phyloP scores from a whole-genome alignment of 139 green algal genomes.

The Coccomyxa sp. region DNA sequence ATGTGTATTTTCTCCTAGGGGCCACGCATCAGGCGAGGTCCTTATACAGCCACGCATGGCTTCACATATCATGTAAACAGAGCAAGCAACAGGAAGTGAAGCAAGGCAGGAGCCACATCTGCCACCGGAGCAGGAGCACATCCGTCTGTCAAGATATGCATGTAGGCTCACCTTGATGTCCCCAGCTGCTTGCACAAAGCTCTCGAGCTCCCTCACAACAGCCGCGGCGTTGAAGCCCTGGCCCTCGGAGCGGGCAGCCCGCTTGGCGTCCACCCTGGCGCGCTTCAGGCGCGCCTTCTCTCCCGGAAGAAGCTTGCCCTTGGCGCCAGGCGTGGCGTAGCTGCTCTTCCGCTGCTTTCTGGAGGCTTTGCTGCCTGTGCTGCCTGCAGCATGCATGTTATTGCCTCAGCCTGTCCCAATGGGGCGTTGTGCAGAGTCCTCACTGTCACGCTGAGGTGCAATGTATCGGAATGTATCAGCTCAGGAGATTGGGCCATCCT shows the following conservation, averaged over 20 bases:
- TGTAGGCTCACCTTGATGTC: conserved; percentile 32
- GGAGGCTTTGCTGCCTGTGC: background rate
- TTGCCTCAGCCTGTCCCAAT: too few species aligned
- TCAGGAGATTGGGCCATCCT: too few species aligned
- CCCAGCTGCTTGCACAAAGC: conserved; percentile 25
- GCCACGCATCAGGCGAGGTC: too few species aligned
- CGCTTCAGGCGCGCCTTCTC: conserved; percentile 29
- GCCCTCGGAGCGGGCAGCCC: conserved; percentile 27
- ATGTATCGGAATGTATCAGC: too few species aligned
- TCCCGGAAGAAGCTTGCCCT: conserved; percentile 31
- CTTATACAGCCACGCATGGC: too few species aligned
- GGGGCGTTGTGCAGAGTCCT: too few species aligned
- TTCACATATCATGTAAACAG: background rate
- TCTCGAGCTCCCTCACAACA: conserved; percentile 38
- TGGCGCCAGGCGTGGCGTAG: conserved; percentile 7
- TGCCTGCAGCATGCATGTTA: too few species aligned
- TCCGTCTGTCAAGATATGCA: background rate
- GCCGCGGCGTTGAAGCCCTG: conserved; percentile 39
- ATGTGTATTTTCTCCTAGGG: too few species aligned
- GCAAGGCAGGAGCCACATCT: background rate
- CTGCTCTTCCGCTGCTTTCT: background rate
- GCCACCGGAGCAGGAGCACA: too few species aligned
- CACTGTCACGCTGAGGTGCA: too few species aligned
- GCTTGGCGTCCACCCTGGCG: conserved; percentile 29
- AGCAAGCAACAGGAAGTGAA: background rate